Conservation (phyloP, 176 grass and related monocot species). For the Oryza officinalis region DNA sequence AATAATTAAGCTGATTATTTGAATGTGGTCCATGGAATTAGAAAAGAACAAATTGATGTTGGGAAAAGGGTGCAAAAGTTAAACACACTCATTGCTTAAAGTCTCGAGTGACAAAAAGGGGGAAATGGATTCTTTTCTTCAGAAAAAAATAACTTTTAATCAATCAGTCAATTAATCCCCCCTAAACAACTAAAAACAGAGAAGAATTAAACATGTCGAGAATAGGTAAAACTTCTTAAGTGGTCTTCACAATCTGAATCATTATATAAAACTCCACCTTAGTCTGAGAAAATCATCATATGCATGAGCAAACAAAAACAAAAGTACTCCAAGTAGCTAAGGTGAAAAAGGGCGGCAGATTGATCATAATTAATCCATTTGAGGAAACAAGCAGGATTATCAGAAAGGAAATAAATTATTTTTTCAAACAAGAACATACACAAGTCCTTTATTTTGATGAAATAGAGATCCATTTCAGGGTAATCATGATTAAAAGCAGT, state of each 20-base stretch:
- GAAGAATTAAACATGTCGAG: neutral
- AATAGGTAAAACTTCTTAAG: neutral
- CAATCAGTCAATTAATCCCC: too few species aligned
- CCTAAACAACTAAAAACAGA: neutral
- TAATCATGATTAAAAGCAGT: neutral
- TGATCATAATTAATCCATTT: neutral
- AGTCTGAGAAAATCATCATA: neutral
- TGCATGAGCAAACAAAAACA: constrained; percentile 13
- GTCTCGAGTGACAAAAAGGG: neutral
- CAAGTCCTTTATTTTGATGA: neutral
- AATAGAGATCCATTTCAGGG: too few species aligned
- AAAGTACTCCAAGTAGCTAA: neutral
- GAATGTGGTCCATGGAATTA: neutral
- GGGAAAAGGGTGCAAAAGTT: neutral
- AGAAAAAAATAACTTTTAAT: neutral
- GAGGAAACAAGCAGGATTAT: neutral
- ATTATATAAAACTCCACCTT: neutral
- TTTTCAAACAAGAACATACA: neutral
- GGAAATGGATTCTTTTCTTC: neutral
- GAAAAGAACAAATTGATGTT: neutral
- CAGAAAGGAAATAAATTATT: neutral
- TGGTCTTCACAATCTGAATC: neutral
- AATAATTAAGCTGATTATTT: neutral
- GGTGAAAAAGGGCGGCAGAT: neutral
- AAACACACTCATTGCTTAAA: constrained; percentile 14